These are phyloP conservation scores for Gastrolobium bilobum DNA, from an alignment of 306 rosid species.

Conservation along the genomic window DNA sequence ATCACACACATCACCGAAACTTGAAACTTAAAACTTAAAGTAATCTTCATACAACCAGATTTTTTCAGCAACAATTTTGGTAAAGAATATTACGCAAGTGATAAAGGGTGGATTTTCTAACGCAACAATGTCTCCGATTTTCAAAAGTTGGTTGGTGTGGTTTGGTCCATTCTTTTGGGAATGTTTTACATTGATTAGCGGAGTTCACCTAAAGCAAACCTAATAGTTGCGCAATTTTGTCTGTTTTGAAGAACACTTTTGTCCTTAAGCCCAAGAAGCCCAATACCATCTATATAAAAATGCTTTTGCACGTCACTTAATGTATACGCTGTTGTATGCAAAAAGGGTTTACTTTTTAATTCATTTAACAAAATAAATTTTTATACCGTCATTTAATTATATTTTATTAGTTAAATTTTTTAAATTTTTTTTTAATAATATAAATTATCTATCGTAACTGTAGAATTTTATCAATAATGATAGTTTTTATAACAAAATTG, in stretches of 20 bases:
- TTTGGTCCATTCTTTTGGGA: constrained; percentile 6
- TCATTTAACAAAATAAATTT: background rate
- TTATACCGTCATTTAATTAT: background rate
- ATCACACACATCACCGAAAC: no score
- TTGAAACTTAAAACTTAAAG: no score
- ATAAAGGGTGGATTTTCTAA: no score
- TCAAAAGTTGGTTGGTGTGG: constrained; percentile 8
- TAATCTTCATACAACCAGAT: no score
- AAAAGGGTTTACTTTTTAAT: background rate
- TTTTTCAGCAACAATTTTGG: no score
- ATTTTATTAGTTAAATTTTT: background rate
- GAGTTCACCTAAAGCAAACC: constrained; percentile 53
- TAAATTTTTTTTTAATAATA: background rate
- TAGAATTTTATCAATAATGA: background rate
- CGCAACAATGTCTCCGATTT: background rate
- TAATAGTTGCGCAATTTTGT: constrained; percentile 46
- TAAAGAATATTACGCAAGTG: no score
- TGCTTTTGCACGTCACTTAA: constrained; percentile 41
- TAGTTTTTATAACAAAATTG: background rate
- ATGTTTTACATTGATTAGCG: constrained; percentile 38
- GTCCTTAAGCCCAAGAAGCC: constrained; percentile 12
- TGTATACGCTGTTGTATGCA: background rate
- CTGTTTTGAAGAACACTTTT: constrained; percentile 40
- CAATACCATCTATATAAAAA: background rate
- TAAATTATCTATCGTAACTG: background rate